A percentile compares a stretch with the other conserved stretches of the same genome.
Conservation (phyloP, 2,329 filamentous ascomycete genomes). For the Beauveria scarabaeidicola region DNA sequence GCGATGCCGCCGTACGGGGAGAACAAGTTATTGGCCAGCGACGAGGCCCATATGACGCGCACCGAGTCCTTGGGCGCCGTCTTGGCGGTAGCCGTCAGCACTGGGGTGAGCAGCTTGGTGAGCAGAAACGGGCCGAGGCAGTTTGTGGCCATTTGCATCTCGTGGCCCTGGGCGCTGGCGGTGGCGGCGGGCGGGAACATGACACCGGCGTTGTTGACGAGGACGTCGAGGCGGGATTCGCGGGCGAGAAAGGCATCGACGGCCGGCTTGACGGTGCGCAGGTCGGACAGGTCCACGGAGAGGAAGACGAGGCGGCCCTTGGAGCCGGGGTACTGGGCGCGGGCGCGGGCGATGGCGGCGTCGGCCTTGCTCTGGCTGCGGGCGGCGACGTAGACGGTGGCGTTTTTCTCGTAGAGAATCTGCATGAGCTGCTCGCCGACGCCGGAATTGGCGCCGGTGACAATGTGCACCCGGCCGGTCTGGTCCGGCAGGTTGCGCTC, state of each 20-base stretch:
- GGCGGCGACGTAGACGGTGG: conserved; percentile 41
- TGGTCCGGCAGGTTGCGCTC: conserved; percentile 10
- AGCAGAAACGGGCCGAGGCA: conserved; percentile 28
- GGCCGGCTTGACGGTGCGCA: conserved; percentile 20
- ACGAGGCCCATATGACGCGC: conserved; percentile 18
- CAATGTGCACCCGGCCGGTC: conserved; percentile 33
- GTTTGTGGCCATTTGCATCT: conserved; percentile 30
- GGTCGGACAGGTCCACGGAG: conserved; percentile 29
- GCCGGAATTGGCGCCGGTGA: conserved; percentile 29
- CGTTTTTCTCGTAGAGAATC: conserved; percentile 42
- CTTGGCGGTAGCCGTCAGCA: conserved; percentile 21
- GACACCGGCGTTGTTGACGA: conserved; percentile 31
- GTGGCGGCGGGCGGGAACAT: conserved; percentile 26
- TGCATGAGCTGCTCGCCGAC: conserved; percentile 40
- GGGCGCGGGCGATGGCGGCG: conserved; percentile 31
- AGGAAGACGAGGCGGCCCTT: conserved; percentile 30
- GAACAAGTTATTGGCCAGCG: conserved; percentile 15
- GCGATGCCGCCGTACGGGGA: conserved; percentile 6
- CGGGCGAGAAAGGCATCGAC: conserved; percentile 16
- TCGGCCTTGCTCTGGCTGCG: conserved; percentile 33
- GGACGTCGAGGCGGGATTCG: conserved; percentile 22
- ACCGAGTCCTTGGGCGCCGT: conserved; percentile 17
- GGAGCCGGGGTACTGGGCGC: conserved; percentile 21
- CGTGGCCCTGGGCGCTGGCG: conserved; percentile 27
- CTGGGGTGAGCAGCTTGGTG: conserved; percentile 25